Base-by-base conservation (phyloP, 129 eudicot species). In the Arctium lappa region DNA sequence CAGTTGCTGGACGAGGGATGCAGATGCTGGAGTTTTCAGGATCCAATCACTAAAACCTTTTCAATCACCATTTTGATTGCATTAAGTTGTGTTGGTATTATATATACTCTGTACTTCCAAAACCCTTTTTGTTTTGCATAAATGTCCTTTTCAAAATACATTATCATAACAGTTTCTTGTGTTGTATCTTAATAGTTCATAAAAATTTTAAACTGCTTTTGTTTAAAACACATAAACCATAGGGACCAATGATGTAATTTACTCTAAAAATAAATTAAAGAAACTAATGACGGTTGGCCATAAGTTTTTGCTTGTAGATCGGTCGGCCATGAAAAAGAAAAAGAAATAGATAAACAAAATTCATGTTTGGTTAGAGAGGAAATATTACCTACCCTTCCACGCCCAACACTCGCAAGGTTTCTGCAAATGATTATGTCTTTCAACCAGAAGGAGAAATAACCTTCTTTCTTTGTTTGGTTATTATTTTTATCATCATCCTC, bases 1-100 rank as follows among this genome's bases (percentile, higher is more conserved):
- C 90, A 66, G 94, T 95, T 18, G 95, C 90, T 84, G 99, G 99
- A 75, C 82, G 99, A 82, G 99, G 99, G 76, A 88, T 95, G 97
- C 99, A 95, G 92, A 89, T 93, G 92, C 85, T 90, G 32, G 95
- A 95, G 82, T 91, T 95, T 33, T 50, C 29, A 44, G 53, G 53
- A 44, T 44, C 53, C 53, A 44, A 44, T 56, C 1, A 5, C 66
- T 56, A 56, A 56, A 56, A 44, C 50, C 50, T 44, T 44, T 44
- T 44, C 50, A 8, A 15, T 16, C 27, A 4, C 18, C 22, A 53
- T 16, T 53, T 53, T 15, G 6, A 53, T 50, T 53, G 22, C 65
- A 53, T 53, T 53, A 53, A 53, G 6, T 53, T 53, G 22, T 53
- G 8, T 56, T 56, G 65, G 7, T 56, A 8, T 44, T 44, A 44